Evolutionary conservation across 371 early-diverging fungal species (phyloP).

Genomic region (Lichtheimia ramosa): DNA sequence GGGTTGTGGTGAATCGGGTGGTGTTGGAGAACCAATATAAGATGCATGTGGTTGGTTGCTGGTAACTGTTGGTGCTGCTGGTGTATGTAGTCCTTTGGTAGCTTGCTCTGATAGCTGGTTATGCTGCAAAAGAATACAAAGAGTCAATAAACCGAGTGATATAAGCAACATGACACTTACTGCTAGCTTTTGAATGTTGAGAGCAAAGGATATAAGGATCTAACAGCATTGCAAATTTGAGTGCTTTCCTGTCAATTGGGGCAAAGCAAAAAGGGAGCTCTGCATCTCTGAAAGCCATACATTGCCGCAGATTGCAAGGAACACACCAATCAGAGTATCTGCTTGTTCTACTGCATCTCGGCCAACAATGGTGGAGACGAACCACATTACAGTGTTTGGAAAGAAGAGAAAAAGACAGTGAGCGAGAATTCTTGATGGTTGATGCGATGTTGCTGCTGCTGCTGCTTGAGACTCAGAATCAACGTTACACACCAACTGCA

Average conservation of each 20-base stretch:
- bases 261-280: background rate
- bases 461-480: too few relatives aligned
- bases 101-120: slow-evolving; percentile 10
- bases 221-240: slow-evolving; percentile 3
- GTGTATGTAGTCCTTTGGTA: background rate
- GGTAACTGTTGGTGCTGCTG: background rate
- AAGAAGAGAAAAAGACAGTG: too few relatives aligned
- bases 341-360: slow-evolving; percentile 11
- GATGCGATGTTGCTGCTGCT: too few relatives aligned
- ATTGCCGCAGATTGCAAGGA: slow-evolving; percentile 24
- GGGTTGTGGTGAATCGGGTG: slow-evolving; percentile 5
- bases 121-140: slow-evolving; percentile 6
- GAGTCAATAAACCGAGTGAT: background rate
- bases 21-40: slow-evolving; percentile 7
- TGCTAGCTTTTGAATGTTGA: slow-evolving; percentile 25
- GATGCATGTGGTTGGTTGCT: slow-evolving; percentile 7
- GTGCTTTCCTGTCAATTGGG: background rate
- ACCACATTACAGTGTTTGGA: background rate
- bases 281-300: slow-evolving; percentile 10
- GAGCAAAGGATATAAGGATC: slow-evolving; percentile 20
- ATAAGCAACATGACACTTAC: slow-evolving; percentile 8
- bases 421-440: too few relatives aligned
- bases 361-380: slow-evolving; percentile 1
- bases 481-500: too few relatives aligned
- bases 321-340: slow-evolving; percentile 20